Conservation (phyloP, 2,329 filamentous ascomycete genomes). For the Neonectria ditissima region DNA sequence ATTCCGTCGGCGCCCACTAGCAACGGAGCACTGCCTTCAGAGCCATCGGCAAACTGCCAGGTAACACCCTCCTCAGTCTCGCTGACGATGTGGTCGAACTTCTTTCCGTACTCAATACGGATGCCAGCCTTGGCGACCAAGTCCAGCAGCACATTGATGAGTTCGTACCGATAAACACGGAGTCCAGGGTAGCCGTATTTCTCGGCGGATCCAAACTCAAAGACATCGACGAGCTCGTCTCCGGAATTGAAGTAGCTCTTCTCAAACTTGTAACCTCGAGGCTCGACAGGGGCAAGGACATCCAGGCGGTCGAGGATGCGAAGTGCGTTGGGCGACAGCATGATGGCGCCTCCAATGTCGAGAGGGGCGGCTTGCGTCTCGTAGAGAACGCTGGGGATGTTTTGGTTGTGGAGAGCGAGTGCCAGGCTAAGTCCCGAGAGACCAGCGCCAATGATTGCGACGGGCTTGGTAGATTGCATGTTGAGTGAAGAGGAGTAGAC, state of each 20-base stretch:
- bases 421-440: slow-evolving; percentile 65
- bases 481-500: not conserved
- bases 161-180: slow-evolving; percentile 64
- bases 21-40: slow-evolving; percentile 52
- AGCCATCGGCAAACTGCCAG: slow-evolving; percentile 62
- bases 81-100: slow-evolving; percentile 57
- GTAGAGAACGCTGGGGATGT: slow-evolving; percentile 63
- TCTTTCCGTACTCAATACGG: slow-evolving; percentile 59
- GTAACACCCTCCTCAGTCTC: slow-evolving; percentile 56
- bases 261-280: slow-evolving; percentile 64
- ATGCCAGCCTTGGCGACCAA: slow-evolving; percentile 56
- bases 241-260: slow-evolving; percentile 59
- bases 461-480: slow-evolving; percentile 30
- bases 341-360: slow-evolving; percentile 65
- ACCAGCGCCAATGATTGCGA: slow-evolving; percentile 52
- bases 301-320: slow-evolving; percentile 63
- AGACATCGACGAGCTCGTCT: slow-evolving; percentile 51
- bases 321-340: slow-evolving; percentile 70
- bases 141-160: slow-evolving; percentile 61
- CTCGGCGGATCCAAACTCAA: slow-evolving; percentile 60
- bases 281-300: slow-evolving; percentile 59
- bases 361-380: slow-evolving; percentile 59
- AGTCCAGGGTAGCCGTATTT: slow-evolving; percentile 66
- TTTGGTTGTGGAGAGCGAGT: slow-evolving; percentile 63
- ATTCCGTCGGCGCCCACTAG: slow-evolving; percentile 71